Base-by-base conservation (phyloP, 106 monocot species). In the Amphibolis antarctica region DNA sequence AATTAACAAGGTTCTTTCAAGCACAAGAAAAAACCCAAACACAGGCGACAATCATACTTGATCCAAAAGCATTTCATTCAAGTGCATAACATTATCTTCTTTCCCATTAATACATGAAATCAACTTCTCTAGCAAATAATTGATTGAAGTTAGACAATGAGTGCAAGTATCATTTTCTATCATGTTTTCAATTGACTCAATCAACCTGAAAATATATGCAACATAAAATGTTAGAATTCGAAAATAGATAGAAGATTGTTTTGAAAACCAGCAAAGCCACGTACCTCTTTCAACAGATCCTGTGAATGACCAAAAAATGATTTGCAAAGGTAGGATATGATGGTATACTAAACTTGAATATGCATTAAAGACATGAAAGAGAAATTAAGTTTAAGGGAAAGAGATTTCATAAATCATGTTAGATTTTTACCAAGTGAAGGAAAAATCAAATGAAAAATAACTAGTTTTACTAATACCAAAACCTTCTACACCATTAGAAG, bases 401-500 rank as follows among this genome's bases (percentile, higher is more conserved):
- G 89, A 77, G 70, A 89, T 74, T 42, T 70, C 47, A 23, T 68
- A 76, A 42, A 84, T 67, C 67, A 96, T 67, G 52, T 80, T 72
- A 42, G 80, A 53, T 75, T 80, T 89, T 67, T 67, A 76, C 67
- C 76, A 67, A 21, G 63, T 47, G 63, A 71, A 75, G 47, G 75
- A 77, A 24, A 42, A 69, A 53, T 67, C 76, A 42, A 28, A 51
- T 69, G 30, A 62, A 14, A 61, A 31, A 60, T 59, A 45, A 57
- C 53, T 71, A 62, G 71, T 78, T 29, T 69, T 72, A 67, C 55
- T 29, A 59, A 61, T 36, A 64, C 22, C 52, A 30, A 77, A 53
- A 73, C 56, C 18, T 69, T 88, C 83, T 12, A 66, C 43, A 66
- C 88, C 84, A 24, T 56, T 78, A 36, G 78, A 79, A 69, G 63